phyloP scores from a whole-genome alignment of 2,329 filamentous ascomycete species.

The Diatrype stigma region DNA sequence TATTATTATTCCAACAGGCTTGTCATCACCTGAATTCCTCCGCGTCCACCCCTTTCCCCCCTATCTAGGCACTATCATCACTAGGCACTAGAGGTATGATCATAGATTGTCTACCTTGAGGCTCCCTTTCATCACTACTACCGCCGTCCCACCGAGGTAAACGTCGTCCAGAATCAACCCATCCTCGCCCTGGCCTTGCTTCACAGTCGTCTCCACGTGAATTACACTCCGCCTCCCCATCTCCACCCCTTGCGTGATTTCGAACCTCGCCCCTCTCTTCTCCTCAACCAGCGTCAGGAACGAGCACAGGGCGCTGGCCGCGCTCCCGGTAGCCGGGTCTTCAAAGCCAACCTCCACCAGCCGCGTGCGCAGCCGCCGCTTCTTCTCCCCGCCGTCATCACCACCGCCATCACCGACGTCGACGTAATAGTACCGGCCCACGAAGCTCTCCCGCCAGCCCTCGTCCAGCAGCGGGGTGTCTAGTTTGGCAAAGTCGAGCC shows the following conservation, averaged over 20 bases:
- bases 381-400: conserved; percentile 17
- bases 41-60: too few relatives aligned
- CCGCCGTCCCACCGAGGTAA: conserved; percentile 26
- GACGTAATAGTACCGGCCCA: conserved; percentile 58
- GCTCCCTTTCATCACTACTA: conserved; percentile 26
- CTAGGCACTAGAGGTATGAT: too few relatives aligned
- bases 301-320: conserved; percentile 52
- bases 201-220: conserved; percentile 37
- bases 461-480: conserved; percentile 39
- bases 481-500: conserved; percentile 28
- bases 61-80: too few relatives aligned
- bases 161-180: conserved; percentile 17
- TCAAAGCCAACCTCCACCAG: conserved; percentile 52
- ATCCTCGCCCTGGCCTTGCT: conserved; percentile 2
- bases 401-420: conserved; percentile 23
- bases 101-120: too few relatives aligned
- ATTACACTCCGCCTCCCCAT: conserved; percentile 59
- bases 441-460: conserved; percentile 52
- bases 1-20: too few relatives aligned
- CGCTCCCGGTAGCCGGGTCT: conserved; percentile 61
- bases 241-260: conserved; percentile 63
- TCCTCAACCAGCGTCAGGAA: conserved; percentile 47
- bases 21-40: too few relatives aligned
- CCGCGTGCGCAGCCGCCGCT: conserved; percentile 46
- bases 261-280: conserved; percentile 33